Evolutionary conservation across 2,329 filamentous ascomycete species (phyloP).

Genomic region (Dactylellina parvicollis): DNA sequence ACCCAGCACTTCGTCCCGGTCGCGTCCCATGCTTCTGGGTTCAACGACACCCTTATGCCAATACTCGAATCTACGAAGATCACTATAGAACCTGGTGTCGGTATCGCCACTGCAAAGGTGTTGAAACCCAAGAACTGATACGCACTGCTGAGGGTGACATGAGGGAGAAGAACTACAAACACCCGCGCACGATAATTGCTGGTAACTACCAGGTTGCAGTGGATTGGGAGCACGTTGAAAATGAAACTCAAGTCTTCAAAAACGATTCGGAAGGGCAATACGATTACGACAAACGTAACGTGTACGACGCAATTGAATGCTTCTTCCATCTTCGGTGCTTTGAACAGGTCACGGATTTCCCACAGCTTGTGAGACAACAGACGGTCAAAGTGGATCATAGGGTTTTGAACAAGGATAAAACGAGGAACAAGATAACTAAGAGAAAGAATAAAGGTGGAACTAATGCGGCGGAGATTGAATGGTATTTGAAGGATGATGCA

Average conservation of each 20-base stretch:
- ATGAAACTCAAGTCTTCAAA: conserved; percentile 36
- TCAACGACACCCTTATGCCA: conserved; percentile 49
- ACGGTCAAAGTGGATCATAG: conserved; percentile 40
- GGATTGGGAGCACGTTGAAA: conserved; percentile 39
- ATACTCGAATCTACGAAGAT: conserved; percentile 39
- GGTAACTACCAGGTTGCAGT: conserved; percentile 53
- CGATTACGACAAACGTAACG: conserved; percentile 43
- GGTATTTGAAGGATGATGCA: conserved; percentile 51
- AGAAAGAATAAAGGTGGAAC: conserved; percentile 53
- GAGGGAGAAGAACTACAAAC: conserved; percentile 51
- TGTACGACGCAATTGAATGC: conserved; percentile 42
- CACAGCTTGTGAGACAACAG: conserved; percentile 24
- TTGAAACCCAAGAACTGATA: conserved; percentile 45
- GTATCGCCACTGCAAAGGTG: conserved; percentile 46
- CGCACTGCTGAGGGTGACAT: conserved; percentile 39
- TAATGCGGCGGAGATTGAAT: conserved; percentile 52
- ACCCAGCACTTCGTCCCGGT: conserved; percentile 12
- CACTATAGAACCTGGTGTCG: conserved; percentile 50
- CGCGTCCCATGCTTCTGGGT: conserved; percentile 43
- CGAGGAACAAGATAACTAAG: conserved; percentile 45
- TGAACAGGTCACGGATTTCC: conserved; percentile 44
- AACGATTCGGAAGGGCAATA: conserved; percentile 27
- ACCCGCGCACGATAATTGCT: conserved; percentile 49
- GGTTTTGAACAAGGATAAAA: conserved; percentile 46
- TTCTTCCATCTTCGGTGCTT: conserved; percentile 53